Evolutionary conservation across 768 basidiomycete species (phyloP).

Genomic region (Lactarius sanguifluus): DNA sequence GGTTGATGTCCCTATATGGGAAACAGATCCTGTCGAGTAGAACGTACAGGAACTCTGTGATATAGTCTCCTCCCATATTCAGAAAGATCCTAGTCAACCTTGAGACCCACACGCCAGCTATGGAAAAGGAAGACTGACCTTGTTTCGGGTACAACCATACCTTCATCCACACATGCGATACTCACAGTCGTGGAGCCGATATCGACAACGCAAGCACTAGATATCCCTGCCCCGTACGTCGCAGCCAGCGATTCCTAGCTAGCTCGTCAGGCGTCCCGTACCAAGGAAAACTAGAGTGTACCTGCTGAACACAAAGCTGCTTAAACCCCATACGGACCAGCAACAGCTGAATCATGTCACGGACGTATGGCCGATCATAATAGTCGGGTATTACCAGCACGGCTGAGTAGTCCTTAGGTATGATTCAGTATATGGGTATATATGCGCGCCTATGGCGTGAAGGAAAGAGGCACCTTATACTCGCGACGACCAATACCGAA

Average conservation of each 20-base stretch:
- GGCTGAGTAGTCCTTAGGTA: slow-evolving; percentile 73
- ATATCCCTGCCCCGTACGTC: slow-evolving; percentile 93
- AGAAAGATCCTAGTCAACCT: slow-evolving; percentile 62
- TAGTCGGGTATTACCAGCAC: slow-evolving; percentile 91
- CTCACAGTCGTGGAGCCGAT: slow-evolving; percentile 84
- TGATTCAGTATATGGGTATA: slow-evolving; percentile 16
- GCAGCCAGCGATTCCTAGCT: slow-evolving; percentile 86
- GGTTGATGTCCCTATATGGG: slow-evolving; percentile 82
- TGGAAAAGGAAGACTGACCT: slow-evolving; percentile 48
- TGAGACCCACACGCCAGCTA: neutral
- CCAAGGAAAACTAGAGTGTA: slow-evolving; percentile 32
- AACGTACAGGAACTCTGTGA: slow-evolving; percentile 85
- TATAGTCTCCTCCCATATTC: slow-evolving; percentile 91
- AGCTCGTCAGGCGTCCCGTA: slow-evolving; percentile 11
- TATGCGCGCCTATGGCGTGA: slow-evolving; percentile 5
- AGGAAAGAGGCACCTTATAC: slow-evolving; percentile 52
- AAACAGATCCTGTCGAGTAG: slow-evolving; percentile 79
- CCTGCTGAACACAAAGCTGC: slow-evolving; percentile 91
- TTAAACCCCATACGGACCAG: slow-evolving; percentile 85
- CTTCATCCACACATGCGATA: slow-evolving; percentile 94
- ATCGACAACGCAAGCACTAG: slow-evolving; percentile 93
- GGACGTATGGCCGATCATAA: slow-evolving; percentile 81
- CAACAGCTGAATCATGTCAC: slow-evolving; percentile 71
- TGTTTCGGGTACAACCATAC: slow-evolving; percentile 82
- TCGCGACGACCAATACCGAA: slow-evolving; percentile 53